Evolutionary conservation across 129 eudicot species (phyloP).

Genomic region (Escallonia rubra): DNA sequence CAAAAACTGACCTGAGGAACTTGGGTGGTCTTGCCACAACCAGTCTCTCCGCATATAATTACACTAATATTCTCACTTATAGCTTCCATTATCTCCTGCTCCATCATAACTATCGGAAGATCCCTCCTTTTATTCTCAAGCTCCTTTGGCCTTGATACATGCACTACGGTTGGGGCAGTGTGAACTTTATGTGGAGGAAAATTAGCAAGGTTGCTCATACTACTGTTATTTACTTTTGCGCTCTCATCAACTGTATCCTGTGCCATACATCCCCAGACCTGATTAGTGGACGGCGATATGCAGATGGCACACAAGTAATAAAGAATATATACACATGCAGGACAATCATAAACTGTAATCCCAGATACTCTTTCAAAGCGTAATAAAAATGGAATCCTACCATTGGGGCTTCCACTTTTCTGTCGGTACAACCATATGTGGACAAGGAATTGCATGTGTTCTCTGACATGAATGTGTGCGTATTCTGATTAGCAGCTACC

Average conservation of each 20-base stretch:
- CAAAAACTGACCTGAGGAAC: conserved; percentile 76
- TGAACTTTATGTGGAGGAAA: conserved; percentile 14
- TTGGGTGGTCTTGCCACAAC: conserved; percentile 99
- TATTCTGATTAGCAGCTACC: conserved; percentile 25
- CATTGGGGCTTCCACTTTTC: conserved; percentile 19
- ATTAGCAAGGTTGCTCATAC: conserved; percentile 7
- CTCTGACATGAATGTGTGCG: conserved; percentile 16
- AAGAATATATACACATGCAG: not conserved
- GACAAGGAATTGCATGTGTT: conserved; percentile 15
- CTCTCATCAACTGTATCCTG: conserved; percentile 36
- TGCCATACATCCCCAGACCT: conserved; percentile 13
- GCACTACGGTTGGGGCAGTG: conserved; percentile 52
- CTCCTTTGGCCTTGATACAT: conserved; percentile 80
- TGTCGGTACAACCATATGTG: conserved; percentile 9
- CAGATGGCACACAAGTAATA: not conserved
- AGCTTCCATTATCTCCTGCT: conserved; percentile 99
- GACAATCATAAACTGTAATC: no score
- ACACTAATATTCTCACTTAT: conserved; percentile 71
- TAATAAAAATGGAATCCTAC: conserved; percentile 19
- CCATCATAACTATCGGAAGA: conserved; percentile 97
- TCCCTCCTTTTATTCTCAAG: conserved; percentile 64
- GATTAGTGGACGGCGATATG: conserved; percentile 3
- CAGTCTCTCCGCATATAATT: conserved; percentile 93
- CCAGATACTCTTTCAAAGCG: not conserved
- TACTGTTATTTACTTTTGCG: conserved; percentile 6